A percentile compares a stretch with the other conserved stretches of the same genome.
Evolutionary conservation across 306 rosid genomes (phyloP).

Genomic region (Dalbergia cultrata): DNA sequence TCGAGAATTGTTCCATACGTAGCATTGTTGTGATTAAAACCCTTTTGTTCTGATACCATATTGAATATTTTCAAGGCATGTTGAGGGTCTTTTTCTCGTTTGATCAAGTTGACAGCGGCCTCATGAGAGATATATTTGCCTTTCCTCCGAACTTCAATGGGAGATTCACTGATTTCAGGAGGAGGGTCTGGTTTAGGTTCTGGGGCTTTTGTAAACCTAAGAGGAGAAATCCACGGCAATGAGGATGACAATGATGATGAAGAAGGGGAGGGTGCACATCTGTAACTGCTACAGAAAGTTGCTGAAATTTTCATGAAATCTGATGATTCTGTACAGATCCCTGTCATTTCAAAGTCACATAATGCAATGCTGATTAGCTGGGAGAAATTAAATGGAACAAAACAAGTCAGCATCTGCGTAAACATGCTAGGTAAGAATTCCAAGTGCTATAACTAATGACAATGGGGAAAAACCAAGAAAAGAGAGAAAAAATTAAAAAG

Average conservation of each 20-base stretch:
- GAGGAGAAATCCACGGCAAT: constrained; percentile 77
- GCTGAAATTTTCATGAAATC: constrained; percentile 55
- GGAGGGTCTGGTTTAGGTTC: constrained; percentile 62
- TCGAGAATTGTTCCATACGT: constrained; percentile 77
- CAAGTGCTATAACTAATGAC: background rate
- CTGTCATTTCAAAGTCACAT: constrained; percentile 39
- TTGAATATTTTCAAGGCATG: constrained; percentile 82
- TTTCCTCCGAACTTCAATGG: constrained; percentile 53
- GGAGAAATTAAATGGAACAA: background rate
- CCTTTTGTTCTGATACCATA: constrained; percentile 74
- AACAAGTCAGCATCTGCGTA: background rate
- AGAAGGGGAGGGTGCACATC: constrained; percentile 40
- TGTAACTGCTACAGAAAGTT: constrained; percentile 37
- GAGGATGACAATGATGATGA: constrained; percentile 46
- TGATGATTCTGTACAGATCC: constrained; percentile 24
- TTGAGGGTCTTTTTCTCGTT: constrained; percentile 83
- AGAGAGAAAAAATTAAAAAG: background rate
- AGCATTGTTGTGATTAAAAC: constrained; percentile 76
- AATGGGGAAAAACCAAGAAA: background rate
- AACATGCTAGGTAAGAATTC: background rate
- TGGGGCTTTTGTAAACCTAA: constrained; percentile 55
- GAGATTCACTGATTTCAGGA: constrained; percentile 35
- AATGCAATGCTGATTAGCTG: background rate
- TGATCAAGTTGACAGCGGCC: constrained; percentile 67
- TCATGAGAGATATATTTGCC: constrained; percentile 68